Conservation (phyloP, 2,329 filamentous ascomycete species). For the Trichoderma cornu-damae region DNA sequence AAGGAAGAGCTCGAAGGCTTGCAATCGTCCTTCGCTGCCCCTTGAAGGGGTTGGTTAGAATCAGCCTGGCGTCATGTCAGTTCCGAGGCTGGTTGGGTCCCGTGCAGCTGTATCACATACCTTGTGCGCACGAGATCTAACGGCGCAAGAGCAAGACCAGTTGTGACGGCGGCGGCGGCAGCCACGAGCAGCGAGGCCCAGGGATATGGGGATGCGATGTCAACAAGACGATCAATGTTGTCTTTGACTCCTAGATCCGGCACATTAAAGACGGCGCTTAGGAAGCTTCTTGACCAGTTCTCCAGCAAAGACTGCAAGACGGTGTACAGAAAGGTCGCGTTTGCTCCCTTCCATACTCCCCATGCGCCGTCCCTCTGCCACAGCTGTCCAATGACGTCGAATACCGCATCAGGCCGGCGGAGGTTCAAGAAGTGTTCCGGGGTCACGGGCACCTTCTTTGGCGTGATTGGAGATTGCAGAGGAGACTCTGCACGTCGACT, state of each 20-base stretch:
- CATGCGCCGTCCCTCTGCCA: slow-evolving; percentile 87
- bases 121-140: slow-evolving; percentile 83
- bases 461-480: slow-evolving; percentile 28
- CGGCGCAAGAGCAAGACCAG: slow-evolving; percentile 76
- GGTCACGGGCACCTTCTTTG: slow-evolving; percentile 31
- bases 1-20: slow-evolving; percentile 72
- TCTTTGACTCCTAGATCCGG: slow-evolving; percentile 75
- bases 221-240: slow-evolving; percentile 69
- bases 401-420: slow-evolving; percentile 70
- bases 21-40: slow-evolving; percentile 73
- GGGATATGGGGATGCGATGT: slow-evolving; percentile 72
- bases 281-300: slow-evolving; percentile 82
- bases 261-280: slow-evolving; percentile 86
- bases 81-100: slow-evolving; percentile 26
- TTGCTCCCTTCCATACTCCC: slow-evolving; percentile 92
- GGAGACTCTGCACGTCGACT: slow-evolving; percentile 29
- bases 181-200: slow-evolving; percentile 73
- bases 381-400: slow-evolving; percentile 79
- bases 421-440: slow-evolving; percentile 61
- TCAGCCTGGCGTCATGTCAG: slow-evolving; percentile 51
- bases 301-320: slow-evolving; percentile 82
- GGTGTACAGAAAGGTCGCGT: slow-evolving; percentile 86
- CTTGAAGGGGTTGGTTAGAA: slow-evolving; percentile 73
- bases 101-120: slow-evolving; percentile 28
- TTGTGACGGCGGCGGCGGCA: slow-evolving; percentile 59